A percentile compares a stretch with the other conserved stretches of the same genome.
Evolutionary conservation across 805 yeast genomes (phyloP).

Genomic region (Myxozyma lipomycoides): DNA sequence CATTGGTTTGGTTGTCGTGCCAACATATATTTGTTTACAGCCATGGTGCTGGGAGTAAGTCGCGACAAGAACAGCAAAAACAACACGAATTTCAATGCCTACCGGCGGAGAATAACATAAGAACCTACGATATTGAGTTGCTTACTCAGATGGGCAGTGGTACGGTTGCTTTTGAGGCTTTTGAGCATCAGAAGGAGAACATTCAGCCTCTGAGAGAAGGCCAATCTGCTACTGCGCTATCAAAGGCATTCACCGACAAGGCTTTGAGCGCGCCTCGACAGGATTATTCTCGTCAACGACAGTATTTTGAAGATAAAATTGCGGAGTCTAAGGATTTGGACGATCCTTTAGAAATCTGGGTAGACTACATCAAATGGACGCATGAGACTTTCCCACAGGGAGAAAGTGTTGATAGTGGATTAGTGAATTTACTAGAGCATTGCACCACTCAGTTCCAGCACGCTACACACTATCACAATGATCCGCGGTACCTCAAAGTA

Average conservation of each 20-base stretch:
- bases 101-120: background rate
- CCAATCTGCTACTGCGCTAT: constrained; percentile 58
- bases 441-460: constrained; percentile 69
- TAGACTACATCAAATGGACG: constrained; percentile 76
- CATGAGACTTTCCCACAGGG: constrained; percentile 57
- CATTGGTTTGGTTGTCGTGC: background rate
- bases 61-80: no score
- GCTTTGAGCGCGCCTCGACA: constrained; percentile 30
- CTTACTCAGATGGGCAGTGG: no score
- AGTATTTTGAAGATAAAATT: constrained; percentile 46
- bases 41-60: no score
- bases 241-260: constrained; percentile 40
- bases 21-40: no score
- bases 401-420: constrained; percentile 57
- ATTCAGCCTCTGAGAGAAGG: constrained; percentile 65
- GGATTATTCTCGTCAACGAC: constrained; percentile 29
- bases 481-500: constrained; percentile 69
- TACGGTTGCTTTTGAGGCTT: constrained; percentile 42
- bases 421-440: constrained; percentile 60
- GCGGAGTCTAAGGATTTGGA: constrained; percentile 57
- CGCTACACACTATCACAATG: constrained; percentile 66
- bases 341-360: constrained; percentile 74
- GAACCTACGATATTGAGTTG: no score
- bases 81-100: no score
- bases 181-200: constrained; percentile 72